Conservation (phyloP, 2,329 filamentous ascomycete genomes). For the Blastomyces percursus region DNA sequence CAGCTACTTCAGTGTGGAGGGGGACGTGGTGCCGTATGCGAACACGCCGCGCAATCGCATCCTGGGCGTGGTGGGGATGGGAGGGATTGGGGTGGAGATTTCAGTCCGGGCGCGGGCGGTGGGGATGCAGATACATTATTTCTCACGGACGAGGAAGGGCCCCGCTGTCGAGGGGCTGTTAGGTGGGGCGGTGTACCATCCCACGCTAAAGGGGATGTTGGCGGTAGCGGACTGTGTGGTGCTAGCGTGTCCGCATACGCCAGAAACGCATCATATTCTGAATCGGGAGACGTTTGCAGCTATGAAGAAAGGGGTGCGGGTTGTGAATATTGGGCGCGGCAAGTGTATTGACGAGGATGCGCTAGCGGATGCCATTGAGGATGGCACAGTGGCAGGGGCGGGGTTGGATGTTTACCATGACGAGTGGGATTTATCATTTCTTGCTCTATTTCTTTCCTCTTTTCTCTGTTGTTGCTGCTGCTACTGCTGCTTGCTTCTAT, state of each 20-base stretch:
- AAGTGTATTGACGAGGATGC: constrained; percentile 65
- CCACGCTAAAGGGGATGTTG: constrained; percentile 9
- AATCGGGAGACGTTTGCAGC: constrained; percentile 52
- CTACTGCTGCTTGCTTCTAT: background rate
- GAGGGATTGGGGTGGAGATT: constrained; percentile 11
- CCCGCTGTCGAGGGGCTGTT: constrained; percentile 6
- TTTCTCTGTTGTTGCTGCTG: background rate
- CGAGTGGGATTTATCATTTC: constrained; percentile 35
- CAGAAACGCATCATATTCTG: constrained; percentile 58
- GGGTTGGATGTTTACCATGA: constrained; percentile 69
- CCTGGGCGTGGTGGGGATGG: constrained; percentile 14
- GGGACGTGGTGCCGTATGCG: constrained; percentile 2
- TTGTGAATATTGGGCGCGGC: constrained; percentile 65
- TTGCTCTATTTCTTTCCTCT: background rate
- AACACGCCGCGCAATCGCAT: constrained; percentile 12
- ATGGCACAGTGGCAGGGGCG: constrained; percentile 52
- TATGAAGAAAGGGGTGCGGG: constrained; percentile 62
- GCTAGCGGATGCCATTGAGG: constrained; percentile 55
- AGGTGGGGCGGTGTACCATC: constrained; percentile 13
- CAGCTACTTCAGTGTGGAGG: constrained; percentile 11
- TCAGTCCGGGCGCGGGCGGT: constrained; percentile 10
- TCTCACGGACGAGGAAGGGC: constrained; percentile 9
- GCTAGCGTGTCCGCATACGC: constrained; percentile 21
- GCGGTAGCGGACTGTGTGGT: constrained; percentile 13
- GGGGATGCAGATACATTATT: constrained; percentile 15